Percentiles rank a stretch among this genome's conserved stretches.
phyloP scores from a whole-genome alignment of 305 asterid genomes.

The Fraxinus albicans region DNA sequence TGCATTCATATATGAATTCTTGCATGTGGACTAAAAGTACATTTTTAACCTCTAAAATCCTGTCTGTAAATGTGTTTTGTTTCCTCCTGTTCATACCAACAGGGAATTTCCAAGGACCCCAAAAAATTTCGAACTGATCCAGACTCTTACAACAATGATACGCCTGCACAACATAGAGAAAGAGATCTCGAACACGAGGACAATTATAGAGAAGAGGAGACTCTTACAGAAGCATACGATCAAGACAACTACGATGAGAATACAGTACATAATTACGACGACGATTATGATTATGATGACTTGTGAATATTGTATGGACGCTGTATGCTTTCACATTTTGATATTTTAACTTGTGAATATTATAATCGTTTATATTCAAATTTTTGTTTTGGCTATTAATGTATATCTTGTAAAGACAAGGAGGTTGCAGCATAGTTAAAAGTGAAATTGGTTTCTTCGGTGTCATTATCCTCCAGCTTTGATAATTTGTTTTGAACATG shows the following conservation, averaged over 20 bases:
- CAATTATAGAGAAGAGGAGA: too few species aligned
- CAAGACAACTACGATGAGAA: constrained; percentile 19
- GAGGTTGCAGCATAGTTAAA: too few species aligned
- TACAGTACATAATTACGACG: constrained; percentile 25
- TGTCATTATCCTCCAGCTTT: too few species aligned
- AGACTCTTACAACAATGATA: constrained; percentile 3
- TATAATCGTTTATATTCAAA: background rate
- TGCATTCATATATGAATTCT: too few species aligned
- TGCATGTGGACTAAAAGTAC: background rate
- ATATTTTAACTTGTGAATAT: background rate
- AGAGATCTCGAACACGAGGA: constrained; percentile 24
- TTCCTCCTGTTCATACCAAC: constrained; percentile 15
- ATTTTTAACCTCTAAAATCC: background rate
- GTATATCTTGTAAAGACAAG: background rate
- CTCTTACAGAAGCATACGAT: too few species aligned
- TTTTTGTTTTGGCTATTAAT: background rate
- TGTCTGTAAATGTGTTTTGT: background rate
- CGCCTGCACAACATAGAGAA: background rate
- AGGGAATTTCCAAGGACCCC: constrained; percentile 26
- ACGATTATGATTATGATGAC: constrained; percentile 18
- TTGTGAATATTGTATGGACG: background rate
- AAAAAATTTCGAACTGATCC: constrained; percentile 34
- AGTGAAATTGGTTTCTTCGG: too few species aligned
- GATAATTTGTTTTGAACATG: too few species aligned
- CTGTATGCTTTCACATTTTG: background rate